phyloP scores from a whole-genome alignment of 495 filamentous ascomycete genomes.

The Chlorociboria aeruginascens region DNA sequence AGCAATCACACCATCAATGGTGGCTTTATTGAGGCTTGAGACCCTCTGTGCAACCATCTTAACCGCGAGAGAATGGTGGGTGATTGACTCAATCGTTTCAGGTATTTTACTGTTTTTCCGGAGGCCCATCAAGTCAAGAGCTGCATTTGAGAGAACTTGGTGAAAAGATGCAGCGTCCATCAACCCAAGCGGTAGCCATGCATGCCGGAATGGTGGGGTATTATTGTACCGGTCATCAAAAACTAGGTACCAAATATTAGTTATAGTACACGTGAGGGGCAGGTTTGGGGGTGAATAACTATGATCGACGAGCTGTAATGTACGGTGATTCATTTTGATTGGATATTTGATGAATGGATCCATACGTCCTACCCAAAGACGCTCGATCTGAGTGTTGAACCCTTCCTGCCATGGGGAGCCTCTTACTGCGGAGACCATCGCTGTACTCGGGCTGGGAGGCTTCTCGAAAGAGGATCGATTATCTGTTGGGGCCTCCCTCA shows the following conservation, averaged over 20 bases:
- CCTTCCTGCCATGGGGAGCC: too few relatives aligned
- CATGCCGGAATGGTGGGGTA: conserved; percentile 5
- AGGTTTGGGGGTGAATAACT: neutral
- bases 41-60: neutral
- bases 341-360: conserved; percentile 12
- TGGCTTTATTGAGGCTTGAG: neutral
- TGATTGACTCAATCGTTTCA: conserved; percentile 1
- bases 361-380: conserved; percentile 2
- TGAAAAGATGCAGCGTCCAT: conserved; percentile 9
- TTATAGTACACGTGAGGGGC: neutral
- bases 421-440: too few relatives aligned
- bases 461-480: too few relatives aligned
- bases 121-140: neutral
- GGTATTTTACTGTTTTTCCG: neutral
- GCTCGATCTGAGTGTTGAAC: neutral
- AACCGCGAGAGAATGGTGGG: conserved; percentile 1
- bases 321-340: conserved; percentile 3
- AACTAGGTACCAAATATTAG: neutral
- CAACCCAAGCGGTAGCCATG: conserved; percentile 8
- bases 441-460: too few relatives aligned
- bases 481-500: neutral
- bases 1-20: conserved; percentile 1
- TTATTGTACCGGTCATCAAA: conserved; percentile 4
- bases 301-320: conserved; percentile 5
- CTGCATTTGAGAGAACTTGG: conserved; percentile 7